Percentiles rank a stretch among this genome's conserved stretches.
Conservation (phyloP, 306 rosid genomes). For the Betula pendula region DNA sequence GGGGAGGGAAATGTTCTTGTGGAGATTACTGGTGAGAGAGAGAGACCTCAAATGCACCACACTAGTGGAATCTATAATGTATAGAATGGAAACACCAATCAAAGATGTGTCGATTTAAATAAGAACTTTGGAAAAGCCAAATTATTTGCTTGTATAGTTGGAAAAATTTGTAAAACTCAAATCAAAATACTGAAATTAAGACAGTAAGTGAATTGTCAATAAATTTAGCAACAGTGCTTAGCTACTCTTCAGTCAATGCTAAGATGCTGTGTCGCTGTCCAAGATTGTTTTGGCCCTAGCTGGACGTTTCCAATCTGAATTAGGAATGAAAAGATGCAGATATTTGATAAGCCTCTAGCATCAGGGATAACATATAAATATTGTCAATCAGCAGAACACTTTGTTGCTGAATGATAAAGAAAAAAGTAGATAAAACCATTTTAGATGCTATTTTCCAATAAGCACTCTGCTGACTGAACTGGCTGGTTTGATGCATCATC, state of each 20-base stretch:
- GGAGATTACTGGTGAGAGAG: conserved; percentile 27
- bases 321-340: conserved; percentile 30
- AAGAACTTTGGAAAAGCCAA: background rate
- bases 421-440: background rate
- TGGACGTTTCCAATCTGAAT: conserved; percentile 71
- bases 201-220: background rate
- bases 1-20: conserved; percentile 28
- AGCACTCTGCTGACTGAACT: background rate
- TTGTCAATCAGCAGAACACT: conserved; percentile 19
- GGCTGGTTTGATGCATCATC: background rate
- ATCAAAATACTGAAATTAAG: background rate
- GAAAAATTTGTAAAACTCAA: conserved; percentile 25
- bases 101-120: background rate
- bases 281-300: conserved; percentile 73
- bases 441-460: background rate
- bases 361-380: conserved; percentile 4
- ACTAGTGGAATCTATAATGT: background rate
- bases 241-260: conserved; percentile 52
- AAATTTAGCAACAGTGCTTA: conserved; percentile 12
- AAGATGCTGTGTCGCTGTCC: conserved; percentile 87
- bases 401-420: background rate
- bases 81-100: background rate
- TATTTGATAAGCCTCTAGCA: background rate
- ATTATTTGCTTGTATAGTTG: conserved; percentile 6
- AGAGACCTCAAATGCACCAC: background rate